phyloP scores from a whole-genome alignment of 2,329 filamentous ascomycete genomes.

The Botrytis sinoallii region DNA sequence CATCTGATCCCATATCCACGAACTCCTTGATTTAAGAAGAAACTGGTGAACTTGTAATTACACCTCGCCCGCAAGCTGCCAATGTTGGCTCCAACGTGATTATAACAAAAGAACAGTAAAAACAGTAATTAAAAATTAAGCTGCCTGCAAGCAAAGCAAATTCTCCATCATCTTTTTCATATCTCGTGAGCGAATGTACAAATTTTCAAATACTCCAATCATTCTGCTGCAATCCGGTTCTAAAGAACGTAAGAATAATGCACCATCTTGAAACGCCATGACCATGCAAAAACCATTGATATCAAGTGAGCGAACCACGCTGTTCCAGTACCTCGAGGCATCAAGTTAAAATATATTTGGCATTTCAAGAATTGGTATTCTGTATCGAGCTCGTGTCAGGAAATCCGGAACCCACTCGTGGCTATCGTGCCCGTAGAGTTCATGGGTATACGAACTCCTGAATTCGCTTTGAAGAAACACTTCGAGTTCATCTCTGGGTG shows the following conservation, averaged over 20 bases:
- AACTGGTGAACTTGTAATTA: too few relatives aligned
- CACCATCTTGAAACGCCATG: not conserved
- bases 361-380: not conserved
- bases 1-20: not conserved
- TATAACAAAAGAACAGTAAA: not conserved
- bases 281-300: not conserved
- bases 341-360: not conserved
- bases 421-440: constrained; percentile 9
- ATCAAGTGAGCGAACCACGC: not conserved
- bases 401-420: constrained; percentile 15
- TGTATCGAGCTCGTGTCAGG: not conserved
- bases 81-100: not conserved
- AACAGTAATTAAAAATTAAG: not conserved
- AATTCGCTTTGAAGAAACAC: constrained; percentile 29
- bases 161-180: not conserved
- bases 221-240: not conserved
- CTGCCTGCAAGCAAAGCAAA: not conserved
- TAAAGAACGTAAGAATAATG: not conserved
- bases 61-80: not conserved
- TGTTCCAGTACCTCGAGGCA: not conserved
- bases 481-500: constrained; percentile 24
- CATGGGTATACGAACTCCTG: constrained; percentile 12
- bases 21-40: not conserved
- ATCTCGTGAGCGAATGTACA: constrained; percentile 2
- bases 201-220: not conserved